Evolutionary conservation across 371 early-diverging fungal species (phyloP), one percentile per base, ranked within the genome.

Genomic region (Pancytospora philotis): DNA sequence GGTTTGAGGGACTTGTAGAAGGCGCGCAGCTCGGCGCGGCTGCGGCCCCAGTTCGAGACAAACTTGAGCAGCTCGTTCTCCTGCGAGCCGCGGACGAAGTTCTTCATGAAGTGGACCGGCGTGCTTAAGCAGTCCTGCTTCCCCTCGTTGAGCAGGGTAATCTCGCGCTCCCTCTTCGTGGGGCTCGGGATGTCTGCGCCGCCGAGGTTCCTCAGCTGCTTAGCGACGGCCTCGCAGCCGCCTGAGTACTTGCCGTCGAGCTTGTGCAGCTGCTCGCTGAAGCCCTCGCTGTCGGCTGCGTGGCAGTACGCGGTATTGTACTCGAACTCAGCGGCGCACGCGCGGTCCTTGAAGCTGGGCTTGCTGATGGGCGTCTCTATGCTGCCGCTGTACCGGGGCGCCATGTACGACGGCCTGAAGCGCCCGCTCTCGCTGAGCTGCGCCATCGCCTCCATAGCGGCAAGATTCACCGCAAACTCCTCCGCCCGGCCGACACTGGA

Each of bases 381-480:
- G 25, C 19, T 30, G 3, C 4, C 49, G 19, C 39, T 50, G 19
- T 67, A 50, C 19, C 57, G 37, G 28, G 22, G 36, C 32, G 61
- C 66, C 41, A 57, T 52, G 3, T 67, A 27, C 19, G 37, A 8
- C 6, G 55, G 55, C 55, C 8, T 55, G 36, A 52, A 39, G 8
- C 28, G 68, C 27, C 51, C 48, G 41, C 27, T 64, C 25, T 52
- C 27, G 27, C 59, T 56, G 22, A 64, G 31, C 28, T 45, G 56
- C 16, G 53, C 65, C 61, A 74, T 30, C 0, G 48, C 28, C 28
- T 60, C 50, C 30, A 69, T 69, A 6, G 76, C 76, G 38, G 55
- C 48, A 3, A 73, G 36, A 61, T 76, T 76, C 48, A 76, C 62
- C 13, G 49, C 68, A 45, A 68, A 51, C 2, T 72, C 73, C 45